Evolutionary conservation across 148 eudicot species (phyloP), one percentile per base, ranked within the genome.

Genomic region (Linanthus parryae): DNA sequence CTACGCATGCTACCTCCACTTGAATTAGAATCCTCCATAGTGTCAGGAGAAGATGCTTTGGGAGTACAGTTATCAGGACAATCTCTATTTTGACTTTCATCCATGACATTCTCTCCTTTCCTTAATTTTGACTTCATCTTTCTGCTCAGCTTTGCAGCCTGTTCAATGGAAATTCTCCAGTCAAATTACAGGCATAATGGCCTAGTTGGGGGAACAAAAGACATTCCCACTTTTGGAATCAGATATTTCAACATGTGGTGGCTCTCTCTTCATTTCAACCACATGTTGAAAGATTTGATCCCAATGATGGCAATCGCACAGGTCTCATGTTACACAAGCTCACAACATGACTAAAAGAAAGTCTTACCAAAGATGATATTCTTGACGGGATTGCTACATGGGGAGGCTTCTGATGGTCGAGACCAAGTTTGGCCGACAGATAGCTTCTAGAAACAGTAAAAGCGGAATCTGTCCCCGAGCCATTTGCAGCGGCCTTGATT

Each of bases 61-160:
- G 54, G 53, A 27, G 61, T 61, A 30, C 69, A 78, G 54, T 76
- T 84, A 64, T 92, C 90, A 12, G 89, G 82, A n/a, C n/a, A n/a
- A 44, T 63, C 66, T 52, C 54, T 84, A 68, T 79, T 71, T 61
- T 79, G 96, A 17, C 87, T 84, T 21, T 50, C 66, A 19, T 73
- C 70, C 41, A 63, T 61, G 56, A 10, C 50, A 58, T 57, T 77
- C 24, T 84, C 94, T 37, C 80, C 84, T 2, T 85, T 73, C n/a
- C n/a, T n/a, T 44, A 92, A 62, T 70, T 88, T 92, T 28, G 91
- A 84, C 44, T 79, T 85, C 45, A 92, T 96, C 76, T 82, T 92
- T 88, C 71, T 80, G 81, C 94, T 76, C 46, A 92, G 85, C 55
- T 92, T 92, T 42, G 94, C 52, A 66, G 96, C 99, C 99, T 92